Conservation (phyloP, 768 basidiomycete species). For the Termitomyces sp. region DNA sequence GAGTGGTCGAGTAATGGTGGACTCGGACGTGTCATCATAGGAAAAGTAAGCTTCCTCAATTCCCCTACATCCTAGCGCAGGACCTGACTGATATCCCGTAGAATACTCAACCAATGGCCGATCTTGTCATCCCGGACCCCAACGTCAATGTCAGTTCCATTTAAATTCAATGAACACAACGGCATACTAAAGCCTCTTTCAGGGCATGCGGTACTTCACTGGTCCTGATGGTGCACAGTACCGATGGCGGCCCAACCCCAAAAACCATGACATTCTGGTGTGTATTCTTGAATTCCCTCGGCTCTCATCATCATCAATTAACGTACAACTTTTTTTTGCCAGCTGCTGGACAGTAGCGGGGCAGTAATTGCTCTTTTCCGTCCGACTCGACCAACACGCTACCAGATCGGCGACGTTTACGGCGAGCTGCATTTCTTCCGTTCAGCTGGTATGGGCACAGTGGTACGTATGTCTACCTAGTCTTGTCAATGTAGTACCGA, state of each 20-base stretch:
- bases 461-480: constrained; percentile 44
- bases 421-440: constrained; percentile 83
- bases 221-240: constrained; percentile 81
- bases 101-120: constrained; percentile 77
- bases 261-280: constrained; percentile 55
- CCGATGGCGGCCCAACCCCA: constrained; percentile 70
- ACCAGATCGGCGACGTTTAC: constrained; percentile 83
- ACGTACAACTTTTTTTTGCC: constrained; percentile 9
- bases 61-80: constrained; percentile 11
- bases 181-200: constrained; percentile 7
- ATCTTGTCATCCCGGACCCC: constrained; percentile 70
- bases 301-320: constrained; percentile 12
- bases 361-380: constrained; percentile 77
- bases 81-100: constrained; percentile 29
- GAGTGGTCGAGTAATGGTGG: constrained; percentile 84
- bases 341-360: constrained; percentile 72
- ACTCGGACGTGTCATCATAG: constrained; percentile 80
- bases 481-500: constrained; percentile 9
- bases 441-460: constrained; percentile 73
- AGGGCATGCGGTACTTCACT: constrained; percentile 68
- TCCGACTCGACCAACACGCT: constrained; percentile 70
- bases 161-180: constrained; percentile 8
- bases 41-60: constrained; percentile 50
- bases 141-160: constrained; percentile 47
- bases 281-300: constrained; percentile 20